Evolutionary conservation across 164 flowering plant genomes (phyloP).

Genomic region (grape (Vitis vinifera)): DNA sequence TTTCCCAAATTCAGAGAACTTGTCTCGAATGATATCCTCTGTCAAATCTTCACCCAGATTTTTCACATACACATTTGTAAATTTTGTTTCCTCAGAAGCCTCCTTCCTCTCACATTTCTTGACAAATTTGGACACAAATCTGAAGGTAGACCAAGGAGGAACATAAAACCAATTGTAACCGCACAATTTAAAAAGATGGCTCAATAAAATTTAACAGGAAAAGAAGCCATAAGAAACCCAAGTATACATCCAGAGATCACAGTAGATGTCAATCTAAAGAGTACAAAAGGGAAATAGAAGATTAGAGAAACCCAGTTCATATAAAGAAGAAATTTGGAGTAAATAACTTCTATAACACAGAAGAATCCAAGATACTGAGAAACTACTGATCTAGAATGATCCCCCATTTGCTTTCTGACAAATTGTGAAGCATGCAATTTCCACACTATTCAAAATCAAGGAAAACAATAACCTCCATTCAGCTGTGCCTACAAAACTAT

Average conservation of each 20-base stretch:
- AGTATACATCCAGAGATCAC: too few species aligned
- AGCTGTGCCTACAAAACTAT: too few species aligned
- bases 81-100: constrained; percentile 8
- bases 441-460: too few species aligned
- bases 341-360: neutral
- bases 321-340: neutral
- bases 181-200: neutral
- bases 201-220: neutral
- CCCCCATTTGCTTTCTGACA: too few species aligned
- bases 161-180: neutral
- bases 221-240: neutral
- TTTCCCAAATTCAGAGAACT: constrained; percentile 42
- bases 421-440: too few species aligned
- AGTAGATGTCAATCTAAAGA: neutral
- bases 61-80: constrained; percentile 48
- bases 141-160: constrained; percentile 5
- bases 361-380: neutral
- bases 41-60: constrained; percentile 36
- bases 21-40: constrained; percentile 32
- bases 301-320: neutral
- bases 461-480: too few species aligned
- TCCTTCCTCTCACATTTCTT: constrained; percentile 35
- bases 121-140: constrained; percentile 44
- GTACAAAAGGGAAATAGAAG: neutral
- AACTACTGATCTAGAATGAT: neutral